Evolutionary conservation across 768 basidiomycete species (phyloP), one percentile per base, ranked within the genome.

Genomic region (Lactifluus piperatus): DNA sequence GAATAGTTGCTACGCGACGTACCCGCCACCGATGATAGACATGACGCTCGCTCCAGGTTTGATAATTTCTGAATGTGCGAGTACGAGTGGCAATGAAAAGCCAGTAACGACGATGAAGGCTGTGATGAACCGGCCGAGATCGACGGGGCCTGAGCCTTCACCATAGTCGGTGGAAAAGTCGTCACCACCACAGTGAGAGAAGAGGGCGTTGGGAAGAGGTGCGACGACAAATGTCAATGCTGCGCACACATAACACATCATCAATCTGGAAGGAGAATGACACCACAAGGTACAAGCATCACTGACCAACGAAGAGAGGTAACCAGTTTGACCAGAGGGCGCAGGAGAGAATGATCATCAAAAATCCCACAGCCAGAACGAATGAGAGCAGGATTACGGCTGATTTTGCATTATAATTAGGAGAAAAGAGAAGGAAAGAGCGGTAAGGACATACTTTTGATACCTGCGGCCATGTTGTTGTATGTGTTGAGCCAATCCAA

Each of bases 291-390:
- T 14, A 39, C 24, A 32, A 26, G 41, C 39, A 11, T 20, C 20
- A 77, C 89, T 63, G 66, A 97, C 97, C 97, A 64, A 97, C 95
- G 64, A 98, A 80, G 51, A 99, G 78, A 34, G 97, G 97, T 22
- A 98, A 78, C 97, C 97, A 99, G 71, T 99, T 99, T 14, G 83
- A 75, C 86, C 88, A 98, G 30, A 98, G 76, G 7, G 97, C 97
- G 70, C 97, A 98, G 1, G 92, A 92, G 24, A 99, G 85, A 71
- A 99, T 99, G 68, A 98, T 91, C 69, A 98, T 82, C 58, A 99
- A 76, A 76, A 99, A 99, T n/a, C 97, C 97, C 16, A 95, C 81
- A 6, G 97, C 97, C 51, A 99, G 86, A 54, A 97, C 91, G 74
- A 99, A 97, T 1, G 97, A 94, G 47, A 99, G 85, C 54, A 97